Evolutionary conservation across 2,329 filamentous ascomycete species (phyloP), one percentile per base, ranked within the genome.

Genomic region (Beauveria asiatica): DNA sequence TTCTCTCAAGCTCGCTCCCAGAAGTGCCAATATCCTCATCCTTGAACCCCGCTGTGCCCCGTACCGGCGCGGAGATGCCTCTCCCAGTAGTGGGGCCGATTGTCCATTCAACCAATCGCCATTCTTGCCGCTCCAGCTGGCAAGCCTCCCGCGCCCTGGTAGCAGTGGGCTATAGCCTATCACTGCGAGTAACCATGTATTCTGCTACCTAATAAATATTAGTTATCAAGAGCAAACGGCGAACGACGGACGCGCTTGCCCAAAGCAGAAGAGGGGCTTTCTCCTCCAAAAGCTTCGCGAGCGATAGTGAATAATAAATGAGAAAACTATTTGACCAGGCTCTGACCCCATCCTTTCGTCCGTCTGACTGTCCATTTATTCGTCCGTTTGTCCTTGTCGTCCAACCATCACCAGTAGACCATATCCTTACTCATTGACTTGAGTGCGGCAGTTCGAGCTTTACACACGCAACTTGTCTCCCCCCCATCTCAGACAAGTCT

Each of bases 241-340:
- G 13, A 50, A 9, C 30, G 45, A 49, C 55, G 55, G 45, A 17
- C 21, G 33, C 55, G 21, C 45, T 37, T 42, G 46, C 46, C 55
- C 3, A 49, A 49, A 57, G 10, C 21, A 57, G 55, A 42, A 27
- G 55, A 57, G 55, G 55, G 55, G 55, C 21, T 21, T 45, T 5
- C 16, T 17, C 37, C 25, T 25, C 39, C 21, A 54, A 54, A 39
- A 57, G 17, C 27, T 37, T 17, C 21, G 39, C n/a, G 17, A 52
- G 41, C n/a, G 16, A 44, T 21, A 17, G 25, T 46, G 42, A 57
- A 39, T 46, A 48, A 50, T 48, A 48, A 57, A 25, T n/a, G 45
- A 52, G 27, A 58, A 57, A 41, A 48, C 30, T 59, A 59, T 52
- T 45, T 59, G 37, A 59, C 37, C 45, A 59, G 48, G n/a, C 56